Conservation (phyloP, 176 grass and related monocot species). For the Hsuehochloa calcarea region DNA sequence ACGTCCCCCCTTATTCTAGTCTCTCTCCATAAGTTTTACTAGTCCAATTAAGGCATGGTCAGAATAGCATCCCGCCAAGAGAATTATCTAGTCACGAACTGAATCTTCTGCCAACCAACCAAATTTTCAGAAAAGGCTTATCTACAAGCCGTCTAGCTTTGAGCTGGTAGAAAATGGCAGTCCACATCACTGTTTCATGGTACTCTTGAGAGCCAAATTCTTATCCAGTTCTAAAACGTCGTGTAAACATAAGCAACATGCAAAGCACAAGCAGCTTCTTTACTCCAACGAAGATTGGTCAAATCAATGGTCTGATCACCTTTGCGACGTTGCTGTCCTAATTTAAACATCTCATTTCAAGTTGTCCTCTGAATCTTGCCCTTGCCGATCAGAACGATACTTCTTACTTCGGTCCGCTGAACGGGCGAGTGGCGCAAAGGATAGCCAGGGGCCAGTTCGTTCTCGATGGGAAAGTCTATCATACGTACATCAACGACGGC, state of each 20-base stretch:
- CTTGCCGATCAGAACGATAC: slow-evolving; percentile 50
- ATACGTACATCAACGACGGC: slow-evolving; percentile 53
- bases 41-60: neutral
- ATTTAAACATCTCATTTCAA: neutral
- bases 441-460: slow-evolving; percentile 54
- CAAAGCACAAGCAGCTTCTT: neutral
- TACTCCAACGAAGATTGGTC: neutral
- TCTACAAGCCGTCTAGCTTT: neutral
- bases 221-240: neutral
- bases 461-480: slow-evolving; percentile 60
- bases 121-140: slow-evolving; percentile 3
- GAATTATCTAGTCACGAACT: neutral
- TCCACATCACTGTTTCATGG: neutral
- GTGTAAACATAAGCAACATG: neutral
- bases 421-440: slow-evolving; percentile 69
- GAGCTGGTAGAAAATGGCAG: neutral
- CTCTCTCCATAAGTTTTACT: neutral
- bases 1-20: neutral
- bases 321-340: neutral
- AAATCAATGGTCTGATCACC: neutral
- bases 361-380: neutral
- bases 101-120: neutral
- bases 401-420: slow-evolving; percentile 68
- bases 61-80: neutral
- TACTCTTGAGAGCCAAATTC: neutral